Evolutionary conservation across 2,329 filamentous ascomycete genomes (phyloP), one percentile per base, ranked within the genome.

Genomic region (Beauveria varroae): DNA sequence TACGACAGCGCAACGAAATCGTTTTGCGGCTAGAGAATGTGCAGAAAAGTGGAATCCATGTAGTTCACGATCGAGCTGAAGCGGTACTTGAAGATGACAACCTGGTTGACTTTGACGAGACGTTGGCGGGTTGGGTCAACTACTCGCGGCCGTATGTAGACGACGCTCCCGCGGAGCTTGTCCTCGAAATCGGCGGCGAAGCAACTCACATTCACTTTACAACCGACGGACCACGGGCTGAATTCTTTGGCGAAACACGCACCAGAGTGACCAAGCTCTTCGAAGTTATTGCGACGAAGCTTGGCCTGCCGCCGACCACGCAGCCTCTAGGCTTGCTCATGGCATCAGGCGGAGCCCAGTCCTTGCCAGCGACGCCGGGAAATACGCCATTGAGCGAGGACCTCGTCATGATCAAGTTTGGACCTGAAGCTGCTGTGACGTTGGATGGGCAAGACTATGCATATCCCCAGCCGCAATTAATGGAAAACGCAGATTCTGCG

Each of bases 71-170:
- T 56, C 66, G 63, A 30, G 64, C 62, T 20, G 62, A 63, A 16
- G 34, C 61, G 14, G 50, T 28, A 43, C 34, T 46, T 8, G 58
- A 14, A 12, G 34, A 54, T 6, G 41, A 28, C 22, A 22, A 22
- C 18, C 24, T 44, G 18, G 30, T 20, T 44, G 63, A 62, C 30
- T 63, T 62, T 30, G 73, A 73, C 46, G 66, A 67, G 3, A 67
- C 72, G 37, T 60, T 74, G 34, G 68, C 72, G 18, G 75, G 74
- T 46, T 89, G 84, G 79, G 85, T 96, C 30, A 85, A 85, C 65
- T 98, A 98, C 68, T 85, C 90, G 16, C 86, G 93, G 6, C 93
- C 93, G 0, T 96, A 88, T 68, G 86, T 91, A n/a, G 92, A 97
- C 71, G 86, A 90, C 58, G 80, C 79, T 24, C 75, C 88, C 0